phyloP scores from a whole-genome alignment of 257 asterid genomes.

The Eucommia ulmoides region DNA sequence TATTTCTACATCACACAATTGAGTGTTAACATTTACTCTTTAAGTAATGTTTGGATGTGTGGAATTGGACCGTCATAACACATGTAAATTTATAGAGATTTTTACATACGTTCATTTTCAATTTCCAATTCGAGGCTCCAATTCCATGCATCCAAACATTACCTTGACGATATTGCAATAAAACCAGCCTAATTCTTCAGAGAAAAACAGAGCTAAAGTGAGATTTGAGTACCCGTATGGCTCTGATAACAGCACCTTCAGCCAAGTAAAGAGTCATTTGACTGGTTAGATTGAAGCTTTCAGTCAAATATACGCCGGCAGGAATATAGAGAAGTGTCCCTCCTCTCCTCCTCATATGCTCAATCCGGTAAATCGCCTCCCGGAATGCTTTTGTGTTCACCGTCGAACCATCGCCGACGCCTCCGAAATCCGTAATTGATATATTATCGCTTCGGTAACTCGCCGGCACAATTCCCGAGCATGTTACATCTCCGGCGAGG shows the following conservation, averaged over 20 bases:
- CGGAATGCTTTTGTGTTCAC: conserved; percentile 75
- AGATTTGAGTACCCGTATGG: conserved; percentile 57
- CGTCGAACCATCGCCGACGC: conserved; percentile 77
- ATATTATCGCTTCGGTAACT: conserved; percentile 59
- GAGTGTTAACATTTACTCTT: too few species aligned
- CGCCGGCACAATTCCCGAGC: conserved; percentile 88
- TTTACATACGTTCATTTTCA: too few species aligned
- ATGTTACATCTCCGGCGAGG: conserved; percentile 32
- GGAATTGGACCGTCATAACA: too few species aligned
- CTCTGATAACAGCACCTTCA: conserved; percentile 70
- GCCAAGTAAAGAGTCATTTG: conserved; percentile 91
- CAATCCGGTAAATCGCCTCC: conserved; percentile 66
- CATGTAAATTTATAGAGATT: too few species aligned
- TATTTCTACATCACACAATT: too few species aligned
- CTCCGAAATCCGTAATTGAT: conserved; percentile 76
- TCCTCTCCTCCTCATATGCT: conserved; percentile 70
- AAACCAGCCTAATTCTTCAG: too few species aligned
- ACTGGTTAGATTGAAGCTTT: conserved; percentile 75
- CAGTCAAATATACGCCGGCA: conserved; percentile 78
- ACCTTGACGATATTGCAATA: too few species aligned
- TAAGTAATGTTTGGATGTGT: too few species aligned
- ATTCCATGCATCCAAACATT: too few species aligned
- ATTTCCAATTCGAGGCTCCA: too few species aligned
- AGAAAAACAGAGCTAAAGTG: too few species aligned
- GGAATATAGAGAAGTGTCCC: conserved; percentile 89